Evolutionary conservation across 106 monocot genomes (phyloP).

Genomic region (Posidonia australis): DNA sequence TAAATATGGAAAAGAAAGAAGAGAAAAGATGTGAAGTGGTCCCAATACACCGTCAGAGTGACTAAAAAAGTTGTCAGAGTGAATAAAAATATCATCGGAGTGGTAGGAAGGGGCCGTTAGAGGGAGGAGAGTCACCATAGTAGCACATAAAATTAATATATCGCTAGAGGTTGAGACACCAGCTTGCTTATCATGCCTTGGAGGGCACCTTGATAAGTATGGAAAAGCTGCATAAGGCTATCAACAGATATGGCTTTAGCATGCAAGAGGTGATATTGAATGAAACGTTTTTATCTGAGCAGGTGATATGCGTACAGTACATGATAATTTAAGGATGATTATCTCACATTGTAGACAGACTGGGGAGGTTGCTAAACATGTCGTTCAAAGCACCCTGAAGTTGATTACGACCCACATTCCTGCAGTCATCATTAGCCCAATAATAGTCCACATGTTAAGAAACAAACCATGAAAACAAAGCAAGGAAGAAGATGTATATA

Average conservation of each 20-base stretch:
- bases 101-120: too few relatives aligned
- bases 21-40: too few relatives aligned
- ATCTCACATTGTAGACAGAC: slow-evolving; percentile 15
- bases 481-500: background rate
- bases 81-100: too few relatives aligned
- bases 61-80: too few relatives aligned
- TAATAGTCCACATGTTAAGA: background rate
- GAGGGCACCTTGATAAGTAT: background rate
- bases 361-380: slow-evolving; percentile 15
- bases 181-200: background rate
- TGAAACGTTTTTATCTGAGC: too few relatives aligned
- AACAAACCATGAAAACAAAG: background rate
- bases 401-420: slow-evolving; percentile 20
- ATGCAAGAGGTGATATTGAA: too few relatives aligned
- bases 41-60: too few relatives aligned
- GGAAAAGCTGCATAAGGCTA: background rate
- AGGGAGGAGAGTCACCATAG: too few relatives aligned
- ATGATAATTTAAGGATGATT: background rate
- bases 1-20: too few relatives aligned
- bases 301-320: too few relatives aligned
- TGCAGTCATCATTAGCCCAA: background rate
- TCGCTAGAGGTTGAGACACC: too few relatives aligned
- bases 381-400: slow-evolving; percentile 8
- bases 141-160: too few relatives aligned
- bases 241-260: background rate